These are phyloP conservation scores for Chimonanthus praecox DNA, from an alignment of 164 flowering plant species.

Conservation along the genomic window DNA sequence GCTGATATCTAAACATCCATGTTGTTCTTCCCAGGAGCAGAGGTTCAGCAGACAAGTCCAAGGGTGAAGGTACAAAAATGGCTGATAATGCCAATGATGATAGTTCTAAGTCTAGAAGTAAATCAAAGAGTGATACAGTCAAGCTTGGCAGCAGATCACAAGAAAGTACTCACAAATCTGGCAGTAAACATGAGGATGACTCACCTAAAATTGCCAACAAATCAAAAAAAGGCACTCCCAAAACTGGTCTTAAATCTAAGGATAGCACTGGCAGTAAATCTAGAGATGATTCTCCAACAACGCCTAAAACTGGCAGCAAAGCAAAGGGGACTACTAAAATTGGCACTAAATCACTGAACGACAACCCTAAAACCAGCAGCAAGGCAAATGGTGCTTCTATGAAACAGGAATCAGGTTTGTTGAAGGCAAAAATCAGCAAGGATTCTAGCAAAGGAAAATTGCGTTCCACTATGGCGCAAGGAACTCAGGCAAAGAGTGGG, in stretches of 20 bases:
- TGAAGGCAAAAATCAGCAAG: not conserved
- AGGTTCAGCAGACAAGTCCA: conserved; percentile 52
- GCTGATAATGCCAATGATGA: conserved; percentile 36
- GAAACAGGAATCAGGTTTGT: not conserved
- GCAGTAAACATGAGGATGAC: conserved; percentile 26
- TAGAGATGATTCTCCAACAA: too few relatives aligned
- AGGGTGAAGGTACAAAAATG: conserved; percentile 15
- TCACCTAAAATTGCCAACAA: conserved; percentile 25
- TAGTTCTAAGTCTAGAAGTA: conserved; percentile 18
- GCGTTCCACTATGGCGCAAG: not conserved
- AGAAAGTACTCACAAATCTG: conserved; percentile 19
- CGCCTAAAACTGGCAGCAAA: too few relatives aligned
- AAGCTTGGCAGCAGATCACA: conserved; percentile 28
- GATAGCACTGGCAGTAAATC: too few relatives aligned
- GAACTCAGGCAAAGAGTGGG: too few relatives aligned
- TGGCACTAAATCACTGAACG: not conserved
- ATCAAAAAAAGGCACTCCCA: conserved; percentile 13
- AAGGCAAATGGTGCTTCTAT: conserved; percentile 3
- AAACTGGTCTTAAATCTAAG: too few relatives aligned
- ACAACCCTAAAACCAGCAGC: not conserved
- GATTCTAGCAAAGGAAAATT: conserved; percentile 3
- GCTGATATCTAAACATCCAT: not conserved
- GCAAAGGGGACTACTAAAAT: conserved; percentile 12
- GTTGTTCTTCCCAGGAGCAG: conserved; percentile 11
- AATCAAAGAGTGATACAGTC: conserved; percentile 17